phyloP scores from a whole-genome alignment of 2,329 filamentous ascomycete species.

The Fusarium sp. region DNA sequence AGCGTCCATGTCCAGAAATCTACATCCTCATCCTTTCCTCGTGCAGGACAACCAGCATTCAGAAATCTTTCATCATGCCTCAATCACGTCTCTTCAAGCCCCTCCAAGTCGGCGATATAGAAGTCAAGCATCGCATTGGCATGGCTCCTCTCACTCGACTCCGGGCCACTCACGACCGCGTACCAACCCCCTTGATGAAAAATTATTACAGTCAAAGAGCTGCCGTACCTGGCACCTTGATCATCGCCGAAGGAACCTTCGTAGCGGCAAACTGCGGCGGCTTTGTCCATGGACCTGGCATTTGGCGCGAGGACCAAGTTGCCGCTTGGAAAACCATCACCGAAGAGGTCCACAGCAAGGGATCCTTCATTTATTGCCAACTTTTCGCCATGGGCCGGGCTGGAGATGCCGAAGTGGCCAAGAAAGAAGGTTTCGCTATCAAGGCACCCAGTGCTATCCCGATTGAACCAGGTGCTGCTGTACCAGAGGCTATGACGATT shows the following conservation, averaged over 20 bases:
- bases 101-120: slow-evolving; percentile 53
- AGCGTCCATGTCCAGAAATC: not conserved
- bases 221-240: slow-evolving; percentile 54
- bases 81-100: slow-evolving; percentile 55
- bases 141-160: slow-evolving; percentile 70
- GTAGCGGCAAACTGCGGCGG: slow-evolving; percentile 49
- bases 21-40: not conserved
- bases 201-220: slow-evolving; percentile 61
- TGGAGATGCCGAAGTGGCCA: slow-evolving; percentile 49
- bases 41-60: not conserved
- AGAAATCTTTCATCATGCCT: slow-evolving; percentile 10
- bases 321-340: slow-evolving; percentile 71
- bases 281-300: slow-evolving; percentile 63
- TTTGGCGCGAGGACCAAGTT: slow-evolving; percentile 68
- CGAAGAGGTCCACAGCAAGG: slow-evolving; percentile 72
- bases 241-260: slow-evolving; percentile 61
- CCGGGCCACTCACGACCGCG: slow-evolving; percentile 54
- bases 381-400: slow-evolving; percentile 72
- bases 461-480: slow-evolving; percentile 59
- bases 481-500: slow-evolving; percentile 72
- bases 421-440: slow-evolving; percentile 45
- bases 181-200: slow-evolving; percentile 52
- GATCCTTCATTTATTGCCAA: slow-evolving; percentile 70
- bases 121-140: slow-evolving; percentile 59
- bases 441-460: slow-evolving; percentile 45